phyloP scores from a whole-genome alignment of 2,329 filamentous ascomycete species.

The Setomelanomma holmii region DNA sequence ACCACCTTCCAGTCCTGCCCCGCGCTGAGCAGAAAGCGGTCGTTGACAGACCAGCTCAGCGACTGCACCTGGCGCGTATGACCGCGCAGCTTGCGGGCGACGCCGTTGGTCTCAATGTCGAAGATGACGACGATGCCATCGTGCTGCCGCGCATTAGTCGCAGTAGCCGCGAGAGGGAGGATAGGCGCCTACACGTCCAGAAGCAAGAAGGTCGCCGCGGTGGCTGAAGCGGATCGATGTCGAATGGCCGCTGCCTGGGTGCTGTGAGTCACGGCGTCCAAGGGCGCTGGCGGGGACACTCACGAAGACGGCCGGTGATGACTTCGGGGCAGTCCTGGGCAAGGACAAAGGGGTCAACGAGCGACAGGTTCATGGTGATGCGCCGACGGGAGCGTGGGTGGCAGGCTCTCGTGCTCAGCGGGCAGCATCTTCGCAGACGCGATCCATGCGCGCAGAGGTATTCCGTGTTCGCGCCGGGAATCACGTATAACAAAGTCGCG shows the following conservation, averaged over 20 bases:
- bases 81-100: constrained; percentile 90
- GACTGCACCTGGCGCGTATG: constrained; percentile 95
- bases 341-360: constrained; percentile 74
- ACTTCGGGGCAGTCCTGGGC: constrained; percentile 88
- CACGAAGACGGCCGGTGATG: constrained; percentile 85
- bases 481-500: too few species aligned
- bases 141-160: constrained; percentile 52
- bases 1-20: constrained; percentile 97
- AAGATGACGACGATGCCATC: constrained; percentile 96
- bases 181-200: constrained; percentile 72
- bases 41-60: constrained; percentile 92
- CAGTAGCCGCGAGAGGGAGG: neutral
- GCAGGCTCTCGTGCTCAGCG: too few species aligned
- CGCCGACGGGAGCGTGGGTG: too few species aligned
- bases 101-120: constrained; percentile 96
- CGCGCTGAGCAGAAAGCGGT: constrained; percentile 87
- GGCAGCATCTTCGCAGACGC: constrained; percentile 29
- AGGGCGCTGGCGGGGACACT: constrained; percentile 48
- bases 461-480: too few species aligned
- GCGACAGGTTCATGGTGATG: constrained; percentile 70
- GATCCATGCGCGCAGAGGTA: constrained; percentile 24
- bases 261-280: constrained; percentile 22
- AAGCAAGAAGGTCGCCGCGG: constrained; percentile 92
- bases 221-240: constrained; percentile 86
- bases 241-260: constrained; percentile 65